Evolutionary conservation across 306 rosid genomes (phyloP), one percentile per base, ranked within the genome.

Genomic region (Trifolium subterraneum): DNA sequence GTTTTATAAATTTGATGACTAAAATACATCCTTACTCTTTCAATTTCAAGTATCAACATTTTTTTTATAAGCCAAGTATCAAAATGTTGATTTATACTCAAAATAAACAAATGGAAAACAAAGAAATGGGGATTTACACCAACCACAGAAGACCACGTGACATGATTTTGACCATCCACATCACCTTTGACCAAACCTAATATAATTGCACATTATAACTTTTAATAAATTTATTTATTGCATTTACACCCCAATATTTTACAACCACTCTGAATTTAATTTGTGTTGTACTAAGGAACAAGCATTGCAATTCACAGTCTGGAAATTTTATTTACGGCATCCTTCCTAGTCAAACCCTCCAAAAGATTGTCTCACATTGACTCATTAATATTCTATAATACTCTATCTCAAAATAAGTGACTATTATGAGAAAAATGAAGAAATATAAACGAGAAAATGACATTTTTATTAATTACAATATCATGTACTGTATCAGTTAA

Each of bases 91-190:
- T 42, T 12, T 42, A 12, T 5, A 12, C 12, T n/a, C n/a, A n/a
- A n/a, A n/a, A n/a, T n/a, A n/a, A n/a, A n/a, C n/a, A n/a, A n/a
- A n/a, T n/a, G n/a, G n/a, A n/a, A 52, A 18, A 54, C 60, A 54
- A 54, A 10, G 5, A 54, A 56, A 56, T 15, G 22, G 41, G 31
- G 33, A n/a, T 80, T 85, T 80, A 64, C 67, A 77, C 87, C 80
- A 76, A 71, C 75, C 20, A 73, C 75, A 83, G 81, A 80, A 88
- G 20, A 75, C 71, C 96, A 89, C 85, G 85, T 87, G 91, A 86
- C 79, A 60, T 70, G 68, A 71, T 70, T 81, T 86, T 89, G 95
- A 89, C 91, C 86, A 79, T 79, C 83, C 70, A 63, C 80, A 15
- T 73, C 64, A 75, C 73, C 64, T 82, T 90, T 82, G 89, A 87